Conservation (phyloP, 2,329 filamentous ascomycete genomes). For the Mycocentrospora acerina region DNA sequence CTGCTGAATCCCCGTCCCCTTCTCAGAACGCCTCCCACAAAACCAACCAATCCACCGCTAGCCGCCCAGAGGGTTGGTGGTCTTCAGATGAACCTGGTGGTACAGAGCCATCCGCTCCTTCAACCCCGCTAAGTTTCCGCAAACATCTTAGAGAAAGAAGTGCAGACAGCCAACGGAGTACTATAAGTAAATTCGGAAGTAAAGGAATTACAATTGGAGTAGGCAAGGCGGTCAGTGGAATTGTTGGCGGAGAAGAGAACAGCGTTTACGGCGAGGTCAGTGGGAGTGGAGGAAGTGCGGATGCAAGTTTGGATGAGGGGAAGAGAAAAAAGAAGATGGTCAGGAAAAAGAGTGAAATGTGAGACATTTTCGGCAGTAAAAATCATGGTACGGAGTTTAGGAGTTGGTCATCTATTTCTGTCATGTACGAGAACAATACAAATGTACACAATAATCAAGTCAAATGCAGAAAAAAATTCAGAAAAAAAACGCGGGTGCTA, state of each 20-base stretch:
- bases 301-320: conserved; percentile 7
- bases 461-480: too few relatives aligned
- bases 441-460: too few relatives aligned
- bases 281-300: conserved; percentile 13
- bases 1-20: conserved; percentile 15
- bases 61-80: conserved; percentile 44
- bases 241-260: conserved; percentile 25
- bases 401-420: too few relatives aligned
- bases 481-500: too few relatives aligned
- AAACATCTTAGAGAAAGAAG: conserved; percentile 15
- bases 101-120: conserved; percentile 25
- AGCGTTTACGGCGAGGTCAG: conserved; percentile 18
- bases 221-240: conserved; percentile 33
- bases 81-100: conserved; percentile 40
- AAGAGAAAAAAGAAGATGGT: conserved; percentile 8
- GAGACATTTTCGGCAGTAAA: not conserved
- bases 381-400: too few relatives aligned
- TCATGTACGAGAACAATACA: too few relatives aligned
- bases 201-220: conserved; percentile 38
- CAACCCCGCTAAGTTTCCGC: conserved; percentile 9
- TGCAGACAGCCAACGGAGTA: conserved; percentile 32
- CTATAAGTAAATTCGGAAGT: conserved; percentile 27
- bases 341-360: conserved; percentile 6
- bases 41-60: conserved; percentile 32
- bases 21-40: conserved; percentile 25